phyloP scores from a whole-genome alignment of 2,329 filamentous ascomycete species.

The Neospermospora avenae region DNA sequence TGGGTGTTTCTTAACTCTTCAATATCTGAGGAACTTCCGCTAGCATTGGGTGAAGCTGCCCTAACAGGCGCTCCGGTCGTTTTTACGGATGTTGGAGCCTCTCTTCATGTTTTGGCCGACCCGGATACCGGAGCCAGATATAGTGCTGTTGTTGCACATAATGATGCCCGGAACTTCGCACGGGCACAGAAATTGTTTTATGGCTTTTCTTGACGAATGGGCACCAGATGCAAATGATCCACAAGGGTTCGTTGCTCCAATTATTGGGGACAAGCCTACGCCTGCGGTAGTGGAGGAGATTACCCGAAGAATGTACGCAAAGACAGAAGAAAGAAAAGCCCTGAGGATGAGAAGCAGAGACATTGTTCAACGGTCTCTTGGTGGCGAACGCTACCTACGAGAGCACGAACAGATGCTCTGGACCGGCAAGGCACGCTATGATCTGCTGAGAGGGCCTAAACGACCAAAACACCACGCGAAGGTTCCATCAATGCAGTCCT shows the following conservation, averaged over 20 bases:
- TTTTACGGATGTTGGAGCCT: constrained; percentile 54
- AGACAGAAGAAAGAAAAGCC: constrained; percentile 50
- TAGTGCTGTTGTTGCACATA: constrained; percentile 61
- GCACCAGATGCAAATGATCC: constrained; percentile 47
- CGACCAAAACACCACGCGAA: neutral
- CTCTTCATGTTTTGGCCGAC: constrained; percentile 51
- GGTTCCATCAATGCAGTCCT: neutral
- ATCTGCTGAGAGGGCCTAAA: neutral
- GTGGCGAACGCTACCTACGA: constrained; percentile 55
- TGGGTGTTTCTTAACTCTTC: constrained; percentile 44
- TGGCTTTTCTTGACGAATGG: constrained; percentile 62
- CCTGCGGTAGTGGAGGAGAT: constrained; percentile 48
- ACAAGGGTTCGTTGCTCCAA: neutral
- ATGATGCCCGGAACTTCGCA: constrained; percentile 57
- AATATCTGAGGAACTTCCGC: constrained; percentile 51
- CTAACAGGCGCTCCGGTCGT: constrained; percentile 54
- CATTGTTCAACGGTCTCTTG: constrained; percentile 57
- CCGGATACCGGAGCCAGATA: constrained; percentile 47
- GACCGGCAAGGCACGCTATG: constrained; percentile 9
- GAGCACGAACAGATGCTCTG: constrained; percentile 61
- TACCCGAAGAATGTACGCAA: constrained; percentile 54
- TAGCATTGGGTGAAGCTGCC: constrained; percentile 54
- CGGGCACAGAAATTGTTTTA: constrained; percentile 56
- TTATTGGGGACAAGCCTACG: constrained; percentile 39
- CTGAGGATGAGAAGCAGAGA: constrained; percentile 55